These are phyloP conservation scores for Rubia balearica DNA, from an alignment of 305 asterid species.

Conservation along the genomic window DNA sequence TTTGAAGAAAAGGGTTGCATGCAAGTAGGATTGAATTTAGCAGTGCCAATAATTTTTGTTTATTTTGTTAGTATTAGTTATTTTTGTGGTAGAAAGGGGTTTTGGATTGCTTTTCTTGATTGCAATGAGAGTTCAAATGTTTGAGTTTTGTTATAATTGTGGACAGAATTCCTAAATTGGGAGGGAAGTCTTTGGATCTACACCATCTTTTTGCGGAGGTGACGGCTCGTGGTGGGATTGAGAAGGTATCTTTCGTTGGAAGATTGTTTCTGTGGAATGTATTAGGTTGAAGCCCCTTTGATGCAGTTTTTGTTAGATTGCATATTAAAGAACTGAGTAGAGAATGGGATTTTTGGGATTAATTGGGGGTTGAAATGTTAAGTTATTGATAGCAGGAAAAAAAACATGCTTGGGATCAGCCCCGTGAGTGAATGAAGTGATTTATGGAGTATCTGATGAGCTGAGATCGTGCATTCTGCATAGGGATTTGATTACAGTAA, in stretches of 20 bases:
- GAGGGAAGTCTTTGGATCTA: conserved; percentile 67
- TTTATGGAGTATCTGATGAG: not conserved
- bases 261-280: not conserved
- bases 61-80: too few relatives aligned
- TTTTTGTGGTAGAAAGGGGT: not conserved
- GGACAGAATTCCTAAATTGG: conserved; percentile 67
- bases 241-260: conserved; percentile 48
- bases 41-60: too few relatives aligned
- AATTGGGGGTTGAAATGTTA: not conserved
- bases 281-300: not conserved
- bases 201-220: conserved; percentile 83
- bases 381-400: not conserved
- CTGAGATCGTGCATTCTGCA: not conserved
- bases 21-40: not conserved
- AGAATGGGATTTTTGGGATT: not conserved
- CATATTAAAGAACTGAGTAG: not conserved
- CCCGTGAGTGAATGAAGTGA: not conserved
- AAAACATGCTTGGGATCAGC: not conserved
- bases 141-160: conserved; percentile 4
- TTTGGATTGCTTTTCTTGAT: not conserved
- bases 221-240: conserved; percentile 88
- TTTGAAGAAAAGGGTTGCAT: not conserved
- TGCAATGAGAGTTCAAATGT: not conserved
- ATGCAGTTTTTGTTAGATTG: not conserved
- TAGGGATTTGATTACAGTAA: not conserved